Conservation (phyloP, 768 basidiomycete genomes). For the Tylopilus plumbeoviolaceoides region DNA sequence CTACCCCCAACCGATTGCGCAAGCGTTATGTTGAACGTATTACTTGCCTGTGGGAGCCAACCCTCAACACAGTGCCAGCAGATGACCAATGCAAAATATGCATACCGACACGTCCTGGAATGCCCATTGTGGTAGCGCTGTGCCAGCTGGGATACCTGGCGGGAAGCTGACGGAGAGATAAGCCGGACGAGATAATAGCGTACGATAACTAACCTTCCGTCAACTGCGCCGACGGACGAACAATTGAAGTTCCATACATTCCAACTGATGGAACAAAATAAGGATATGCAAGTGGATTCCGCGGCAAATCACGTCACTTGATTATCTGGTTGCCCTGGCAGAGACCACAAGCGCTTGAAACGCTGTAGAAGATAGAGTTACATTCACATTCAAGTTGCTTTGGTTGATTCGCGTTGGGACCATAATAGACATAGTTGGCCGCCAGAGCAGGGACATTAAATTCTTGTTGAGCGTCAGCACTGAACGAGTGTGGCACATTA, state of each 20-base stretch:
- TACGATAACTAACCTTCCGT: constrained; percentile 19
- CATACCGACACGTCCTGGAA: constrained; percentile 36
- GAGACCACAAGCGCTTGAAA: constrained; percentile 53
- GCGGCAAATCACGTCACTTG: constrained; percentile 22
- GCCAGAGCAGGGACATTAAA: constrained; percentile 39
- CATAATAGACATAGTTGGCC: constrained; percentile 21
- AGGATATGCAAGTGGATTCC: background rate
- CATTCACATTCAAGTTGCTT: constrained; percentile 42
- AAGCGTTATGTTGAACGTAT: background rate
- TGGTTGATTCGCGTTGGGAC: constrained; percentile 29
- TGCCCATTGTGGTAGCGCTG: constrained; percentile 18
- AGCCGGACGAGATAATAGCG: background rate
- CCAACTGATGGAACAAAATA: constrained; percentile 38
- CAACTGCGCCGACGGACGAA: constrained; percentile 26
- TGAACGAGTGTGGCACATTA: constrained; percentile 2
- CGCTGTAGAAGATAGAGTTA: constrained; percentile 51
- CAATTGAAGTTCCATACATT: constrained; percentile 48
- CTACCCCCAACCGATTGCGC: background rate
- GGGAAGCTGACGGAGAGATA: constrained; percentile 39
- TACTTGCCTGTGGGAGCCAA: background rate
- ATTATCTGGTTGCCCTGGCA: constrained; percentile 47
- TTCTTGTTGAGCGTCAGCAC: constrained; percentile 27
- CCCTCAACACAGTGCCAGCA: background rate
- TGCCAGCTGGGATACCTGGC: constrained; percentile 40
- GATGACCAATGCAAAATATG: background rate